phyloP scores from a whole-genome alignment of 2,329 filamentous ascomycete genomes.

The Microdochium bolleyi region DNA sequence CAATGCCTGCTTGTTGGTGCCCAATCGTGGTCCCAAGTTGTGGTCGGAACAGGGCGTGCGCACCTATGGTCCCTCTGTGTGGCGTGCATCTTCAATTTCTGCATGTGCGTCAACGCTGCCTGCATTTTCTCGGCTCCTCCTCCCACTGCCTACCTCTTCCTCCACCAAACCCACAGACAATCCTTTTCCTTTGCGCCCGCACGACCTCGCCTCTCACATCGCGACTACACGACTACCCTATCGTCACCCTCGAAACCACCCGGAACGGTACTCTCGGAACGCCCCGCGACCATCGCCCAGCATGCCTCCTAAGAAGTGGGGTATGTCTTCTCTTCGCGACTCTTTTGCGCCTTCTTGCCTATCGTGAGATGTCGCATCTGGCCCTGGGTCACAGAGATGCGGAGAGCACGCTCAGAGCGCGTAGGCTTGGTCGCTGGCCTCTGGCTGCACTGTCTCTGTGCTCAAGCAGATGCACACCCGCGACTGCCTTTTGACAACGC shows the following conservation, averaged over 20 bases:
- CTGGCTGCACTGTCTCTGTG: too few relatives aligned
- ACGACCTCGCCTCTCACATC: background rate
- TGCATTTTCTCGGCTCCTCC: background rate
- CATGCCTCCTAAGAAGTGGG: constrained; percentile 1
- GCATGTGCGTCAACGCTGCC: background rate
- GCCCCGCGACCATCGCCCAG: background rate
- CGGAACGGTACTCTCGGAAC: background rate
- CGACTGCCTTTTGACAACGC: background rate
- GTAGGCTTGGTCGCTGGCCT: too few relatives aligned
- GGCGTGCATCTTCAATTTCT: background rate
- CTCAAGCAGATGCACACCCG: background rate
- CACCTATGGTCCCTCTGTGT: too few relatives aligned
- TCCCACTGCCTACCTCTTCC: background rate
- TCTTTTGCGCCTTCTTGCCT: background rate
- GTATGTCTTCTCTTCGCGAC: background rate
- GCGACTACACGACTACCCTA: background rate
- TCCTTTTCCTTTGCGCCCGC: background rate
- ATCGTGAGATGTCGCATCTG: background rate
- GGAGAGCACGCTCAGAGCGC: background rate
- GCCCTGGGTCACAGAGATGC: background rate
- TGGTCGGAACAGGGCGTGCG: too few relatives aligned
- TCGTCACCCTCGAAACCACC: background rate
- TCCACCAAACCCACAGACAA: background rate
- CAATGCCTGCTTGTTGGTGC: too few relatives aligned
- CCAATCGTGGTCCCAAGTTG: too few relatives aligned